Percentiles rank a stretch among this genome's conserved stretches.
Conservation (phyloP, 441 rosid species). For the Euphorbia corollata region DNA sequence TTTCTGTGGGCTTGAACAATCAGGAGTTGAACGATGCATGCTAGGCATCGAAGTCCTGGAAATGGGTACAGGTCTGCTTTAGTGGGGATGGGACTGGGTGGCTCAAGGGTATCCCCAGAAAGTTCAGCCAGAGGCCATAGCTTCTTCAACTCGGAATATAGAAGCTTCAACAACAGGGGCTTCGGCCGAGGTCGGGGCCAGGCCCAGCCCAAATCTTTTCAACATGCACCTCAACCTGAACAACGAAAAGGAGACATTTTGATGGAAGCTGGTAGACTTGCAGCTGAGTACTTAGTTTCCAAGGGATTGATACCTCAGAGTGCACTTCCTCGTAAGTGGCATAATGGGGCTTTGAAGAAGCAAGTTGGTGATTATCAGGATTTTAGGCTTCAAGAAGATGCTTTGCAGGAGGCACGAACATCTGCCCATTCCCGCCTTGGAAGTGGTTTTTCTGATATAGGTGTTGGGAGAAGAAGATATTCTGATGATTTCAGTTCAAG, state of each 20-base stretch:
- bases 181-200: conserved; percentile 56
- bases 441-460: conserved; percentile 34
- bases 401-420: conserved; percentile 39
- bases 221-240: conserved; percentile 44
- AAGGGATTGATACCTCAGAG: conserved; percentile 58
- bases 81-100: conserved; percentile 45
- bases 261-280: conserved; percentile 92
- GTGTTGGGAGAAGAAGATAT: conserved; percentile 53
- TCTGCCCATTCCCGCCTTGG: conserved; percentile 50
- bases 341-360: conserved; percentile 55
- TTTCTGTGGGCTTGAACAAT: background rate
- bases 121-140: conserved; percentile 71
- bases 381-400: conserved; percentile 57
- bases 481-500: conserved; percentile 49
- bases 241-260: conserved; percentile 51
- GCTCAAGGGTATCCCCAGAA: conserved; percentile 63
- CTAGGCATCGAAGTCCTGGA: conserved; percentile 79
- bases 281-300: conserved; percentile 83
- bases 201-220: conserved; percentile 35
- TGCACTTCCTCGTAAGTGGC: conserved; percentile 67
- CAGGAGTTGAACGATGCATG: conserved; percentile 48
- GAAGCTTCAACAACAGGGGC: conserved; percentile 61
- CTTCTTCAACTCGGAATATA: conserved; percentile 58
- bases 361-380: conserved; percentile 47
- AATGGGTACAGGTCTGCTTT: conserved; percentile 73